Evolutionary conservation across 805 yeast species (phyloP), one percentile per base, ranked within the genome.

Genomic region (Myxozyma geophila): DNA sequence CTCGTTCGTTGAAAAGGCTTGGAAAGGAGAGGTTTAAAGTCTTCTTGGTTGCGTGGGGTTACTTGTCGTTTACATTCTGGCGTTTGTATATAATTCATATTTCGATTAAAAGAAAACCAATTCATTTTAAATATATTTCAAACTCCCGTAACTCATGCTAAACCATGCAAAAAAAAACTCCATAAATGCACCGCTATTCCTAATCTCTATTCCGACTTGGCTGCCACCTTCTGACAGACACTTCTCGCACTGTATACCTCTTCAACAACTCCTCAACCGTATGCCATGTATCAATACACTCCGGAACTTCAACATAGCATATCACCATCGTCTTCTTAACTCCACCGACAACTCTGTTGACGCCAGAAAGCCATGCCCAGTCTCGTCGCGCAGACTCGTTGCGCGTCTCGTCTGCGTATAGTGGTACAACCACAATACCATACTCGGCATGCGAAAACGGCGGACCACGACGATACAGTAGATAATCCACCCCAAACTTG

Each of bases 371-470:
- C 85, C 92, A 88, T 73, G 79, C 81, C 82, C 84, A 85, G 63
- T 75, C 80, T 41, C 73, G 75, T 0, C 75, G 9, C 59, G 69
- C 0, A 66, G 68, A 36, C 19, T 58, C 55, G 60, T 76, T 76
- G 40, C 73, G 65, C 0, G 71, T 69, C 8, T 73, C 78, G 12
- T 70, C 70, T 10, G 49, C 19, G 51, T 75, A 74, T 50, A 77
- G 75, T 0, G 83, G 80, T 35, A 85, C 63, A 6, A 89, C 78
- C 52, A 83, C 72, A 2, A 90, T 77, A 7, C 93, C 90, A 74
- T 85, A 90, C 73, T 92, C 96, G 0, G 99, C 98, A 74, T 95
- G 99, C 56, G 88, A 85, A 74, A 92, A 91, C 1, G 98, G 98
- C 8, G 98, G 99, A 0, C 99, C 99, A 62, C 93, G 80, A 59